phyloP scores from a whole-genome alignment of 2,329 filamentous ascomycete genomes.

The Aspergillus viridinutans region DNA sequence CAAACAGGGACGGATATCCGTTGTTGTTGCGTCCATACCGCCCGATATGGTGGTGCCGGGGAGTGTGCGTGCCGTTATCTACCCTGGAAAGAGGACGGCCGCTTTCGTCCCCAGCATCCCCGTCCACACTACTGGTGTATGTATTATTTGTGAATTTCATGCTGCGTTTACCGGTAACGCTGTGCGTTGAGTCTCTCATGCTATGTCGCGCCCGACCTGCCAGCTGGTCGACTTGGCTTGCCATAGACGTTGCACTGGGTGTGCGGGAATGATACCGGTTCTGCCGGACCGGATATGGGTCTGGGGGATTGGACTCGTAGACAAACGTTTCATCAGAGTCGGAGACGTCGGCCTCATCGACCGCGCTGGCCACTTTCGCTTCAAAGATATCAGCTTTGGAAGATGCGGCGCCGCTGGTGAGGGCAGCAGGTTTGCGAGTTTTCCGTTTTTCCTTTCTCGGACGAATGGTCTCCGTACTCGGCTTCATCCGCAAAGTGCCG shows the following conservation, averaged over 20 bases:
- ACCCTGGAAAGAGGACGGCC: conserved; percentile 60
- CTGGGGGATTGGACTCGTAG: conserved; percentile 90
- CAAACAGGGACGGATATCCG: conserved; percentile 66
- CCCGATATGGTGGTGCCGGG: conserved; percentile 75
- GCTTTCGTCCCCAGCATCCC: conserved; percentile 63
- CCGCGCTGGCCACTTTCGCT: conserved; percentile 90
- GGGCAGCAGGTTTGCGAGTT: conserved; percentile 66
- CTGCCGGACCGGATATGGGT: conserved; percentile 54
- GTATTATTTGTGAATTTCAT: conserved; percentile 92
- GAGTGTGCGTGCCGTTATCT: conserved; percentile 51
- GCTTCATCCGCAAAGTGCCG: conserved; percentile 76
- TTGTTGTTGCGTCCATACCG: conserved; percentile 66
- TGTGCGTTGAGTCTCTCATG: conserved; percentile 60
- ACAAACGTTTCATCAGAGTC: conserved; percentile 99
- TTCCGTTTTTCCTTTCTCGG: conserved; percentile 92
- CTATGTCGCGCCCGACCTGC: conserved; percentile 58
- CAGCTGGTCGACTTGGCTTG: conserved; percentile 46
- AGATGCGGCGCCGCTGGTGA: conserved; percentile 56
- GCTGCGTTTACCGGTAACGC: conserved; percentile 73
- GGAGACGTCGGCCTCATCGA: conserved; percentile 92
- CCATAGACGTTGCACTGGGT: conserved; percentile 80
- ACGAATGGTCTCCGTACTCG: conserved; percentile 91
- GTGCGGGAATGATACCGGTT: conserved; percentile 87
- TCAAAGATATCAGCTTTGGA: conserved; percentile 98
- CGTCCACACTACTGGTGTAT: conserved; percentile 60